Conservation (phyloP, 495 filamentous ascomycete species). For the Umbilicaria muhlenbergii region DNA sequence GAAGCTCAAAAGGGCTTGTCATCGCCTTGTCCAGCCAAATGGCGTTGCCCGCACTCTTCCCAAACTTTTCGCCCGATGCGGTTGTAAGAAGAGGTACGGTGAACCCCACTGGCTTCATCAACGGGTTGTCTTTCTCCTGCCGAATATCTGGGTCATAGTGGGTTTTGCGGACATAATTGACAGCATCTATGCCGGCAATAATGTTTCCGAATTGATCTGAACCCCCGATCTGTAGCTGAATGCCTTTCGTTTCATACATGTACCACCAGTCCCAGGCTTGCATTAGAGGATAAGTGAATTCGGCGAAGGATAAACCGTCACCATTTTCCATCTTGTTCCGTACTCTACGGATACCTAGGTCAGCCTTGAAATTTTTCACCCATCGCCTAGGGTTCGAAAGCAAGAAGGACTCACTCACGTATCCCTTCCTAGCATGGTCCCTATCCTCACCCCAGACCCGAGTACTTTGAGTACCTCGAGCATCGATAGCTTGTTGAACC, state of each 20-base stretch:
- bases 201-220: conserved; percentile 97
- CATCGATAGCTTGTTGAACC: conserved; percentile 56
- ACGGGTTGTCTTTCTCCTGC: conserved; percentile 7
- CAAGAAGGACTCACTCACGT: conserved; percentile 43
- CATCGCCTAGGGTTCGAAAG: background rate
- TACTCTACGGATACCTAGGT: conserved; percentile 36
- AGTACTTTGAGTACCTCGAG: conserved; percentile 57
- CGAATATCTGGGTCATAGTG: conserved; percentile 21
- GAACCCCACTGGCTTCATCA: conserved; percentile 54
- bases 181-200: conserved; percentile 68
- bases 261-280: conserved; percentile 97
- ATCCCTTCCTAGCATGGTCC: conserved; percentile 76
- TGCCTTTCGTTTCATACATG: conserved; percentile 44
- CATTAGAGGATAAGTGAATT: conserved; percentile 85
- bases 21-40: conserved; percentile 77
- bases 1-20: conserved; percentile 74
- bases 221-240: conserved; percentile 80
- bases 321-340: conserved; percentile 64
- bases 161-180: conserved; percentile 52
- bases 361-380: background rate
- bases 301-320: conserved; percentile 83
- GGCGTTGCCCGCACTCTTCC: conserved; percentile 89
- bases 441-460: conserved; percentile 56
- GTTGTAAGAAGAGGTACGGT: conserved; percentile 84
- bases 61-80: conserved; percentile 75